Base-by-base conservation (phyloP, 306 rosid genomes). In the Begonia fuchsioides region DNA sequence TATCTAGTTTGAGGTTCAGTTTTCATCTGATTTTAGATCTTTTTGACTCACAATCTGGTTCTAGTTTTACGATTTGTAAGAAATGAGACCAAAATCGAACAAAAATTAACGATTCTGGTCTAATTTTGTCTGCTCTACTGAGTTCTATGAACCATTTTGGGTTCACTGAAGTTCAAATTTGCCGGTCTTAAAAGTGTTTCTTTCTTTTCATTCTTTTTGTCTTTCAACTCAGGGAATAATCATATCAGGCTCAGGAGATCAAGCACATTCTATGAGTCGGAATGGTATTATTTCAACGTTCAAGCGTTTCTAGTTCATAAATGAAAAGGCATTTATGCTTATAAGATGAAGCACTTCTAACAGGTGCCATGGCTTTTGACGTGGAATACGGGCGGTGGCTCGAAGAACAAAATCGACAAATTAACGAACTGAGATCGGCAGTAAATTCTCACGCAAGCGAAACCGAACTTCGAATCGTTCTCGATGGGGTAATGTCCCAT, bases 191-290 rank as follows among this genome's bases (percentile, higher is more conserved):
- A 4, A 26, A 26, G 35, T 51, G 17, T 41, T 10, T 17, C 10
- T 43, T 10, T 38, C 56, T 35, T 61, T 11, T 12, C 46, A 48
- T 41, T 50, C n/a, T n/a, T 7, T 40, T 10, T 41, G 47, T 53
- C 47, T 26, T 35, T 56, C 65, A 1, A 13, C 17, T 19, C 40
- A 88, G 97, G 97, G 96, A 54, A 81, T 87, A 62, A 83, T 87
- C 73, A 88, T 88, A 68, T 88, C 97, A 59, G 76, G 93, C 61
- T 57, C 88, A 0, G 95, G 86, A 62, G 97, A 88, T 60, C 97
- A 88, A 67, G 55, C 95, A 32, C 95, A 88, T 59, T 88, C 95
- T 10, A 84, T 83, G 86, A 77, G 90, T 68, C 95, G 93, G 78
- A 88, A 81, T 70, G 95, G 97, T 83, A 83, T 57, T 26, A 6